These are phyloP conservation scores for Chlorella sorokiniana DNA, from an alignment of 139 green algal genomes.

Conservation along the genomic window DNA sequence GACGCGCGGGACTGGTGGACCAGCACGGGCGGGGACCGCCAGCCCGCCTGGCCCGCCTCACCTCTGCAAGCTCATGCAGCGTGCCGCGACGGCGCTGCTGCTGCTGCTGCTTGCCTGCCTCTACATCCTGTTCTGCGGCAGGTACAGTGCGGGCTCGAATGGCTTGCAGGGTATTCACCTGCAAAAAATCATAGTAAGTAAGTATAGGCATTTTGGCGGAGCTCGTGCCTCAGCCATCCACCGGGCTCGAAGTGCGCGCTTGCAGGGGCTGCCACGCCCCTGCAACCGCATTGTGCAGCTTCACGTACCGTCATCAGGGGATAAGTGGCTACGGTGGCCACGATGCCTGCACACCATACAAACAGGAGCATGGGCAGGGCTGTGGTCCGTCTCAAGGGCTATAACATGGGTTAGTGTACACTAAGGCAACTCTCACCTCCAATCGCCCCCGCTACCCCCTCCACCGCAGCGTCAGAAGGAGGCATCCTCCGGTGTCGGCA, in stretches of 20 bases:
- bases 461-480: slow-evolving; percentile 47
- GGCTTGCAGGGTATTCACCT: slow-evolving; percentile 49
- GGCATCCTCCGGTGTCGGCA: background rate
- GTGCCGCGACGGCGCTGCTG: background rate
- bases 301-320: slow-evolving; percentile 73
- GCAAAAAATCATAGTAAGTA: background rate
- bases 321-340: slow-evolving; percentile 71
- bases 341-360: slow-evolving; percentile 35
- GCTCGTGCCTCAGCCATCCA: too few relatives aligned
- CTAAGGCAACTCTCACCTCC: slow-evolving; percentile 39
- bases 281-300: background rate
- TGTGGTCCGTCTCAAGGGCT: too few relatives aligned
- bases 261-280: background rate
- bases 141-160: background rate
- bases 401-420: too few relatives aligned
- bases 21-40: too few relatives aligned
- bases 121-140: background rate
- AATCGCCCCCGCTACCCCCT: slow-evolving; percentile 57
- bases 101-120: slow-evolving; percentile 3
- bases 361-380: background rate
- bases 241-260: background rate
- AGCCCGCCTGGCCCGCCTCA: background rate
- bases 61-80: slow-evolving; percentile 17
- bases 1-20: too few relatives aligned
- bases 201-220: background rate